A percentile compares a stretch with the other conserved stretches of the same genome.
These are phyloP conservation scores for Paramecium sonneborni DNA, from an alignment of 73 alveolate genomes.

Conservation along the genomic window DNA sequence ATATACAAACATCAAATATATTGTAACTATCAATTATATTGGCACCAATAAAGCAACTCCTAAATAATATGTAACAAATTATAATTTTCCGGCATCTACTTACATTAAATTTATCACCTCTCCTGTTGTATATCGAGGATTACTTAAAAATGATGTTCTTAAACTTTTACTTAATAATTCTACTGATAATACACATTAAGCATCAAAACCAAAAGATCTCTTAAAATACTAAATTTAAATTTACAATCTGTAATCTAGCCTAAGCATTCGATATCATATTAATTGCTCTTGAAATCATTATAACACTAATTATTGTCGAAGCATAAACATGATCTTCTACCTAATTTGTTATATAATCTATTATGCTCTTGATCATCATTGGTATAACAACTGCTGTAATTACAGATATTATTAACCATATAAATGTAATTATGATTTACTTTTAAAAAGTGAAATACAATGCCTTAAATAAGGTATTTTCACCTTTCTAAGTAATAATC, in stretches of 20 bases:
- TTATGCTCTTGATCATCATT: slow-evolving; percentile 43
- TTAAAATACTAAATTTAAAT: neutral
- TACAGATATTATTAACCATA: neutral
- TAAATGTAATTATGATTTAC: neutral
- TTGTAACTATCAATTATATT: slow-evolving; percentile 15
- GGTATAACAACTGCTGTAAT: neutral
- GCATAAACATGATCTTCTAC: slow-evolving; percentile 46
- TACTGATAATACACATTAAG: slow-evolving; percentile 13
- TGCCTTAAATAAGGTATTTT: neutral
- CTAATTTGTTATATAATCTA: slow-evolving; percentile 25
- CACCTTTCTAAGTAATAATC: neutral
- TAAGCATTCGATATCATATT: slow-evolving; percentile 29
- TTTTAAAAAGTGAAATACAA: neutral
- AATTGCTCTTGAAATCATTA: slow-evolving; percentile 24
- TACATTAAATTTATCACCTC: slow-evolving; percentile 53
- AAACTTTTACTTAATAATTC: slow-evolving; percentile 50
- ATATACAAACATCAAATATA: slow-evolving; percentile 55
- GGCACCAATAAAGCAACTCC: slow-evolving; percentile 49
- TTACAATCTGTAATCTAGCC: slow-evolving; percentile 37
- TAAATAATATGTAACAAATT: neutral
- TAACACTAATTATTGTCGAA: neutral
- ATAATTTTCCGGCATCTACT: slow-evolving; percentile 59
- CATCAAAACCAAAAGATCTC: slow-evolving; percentile 57
- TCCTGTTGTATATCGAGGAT: slow-evolving; percentile 28
- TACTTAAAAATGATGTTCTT: slow-evolving; percentile 22